These are phyloP conservation scores for Emericellopsis atlantica DNA, from an alignment of 2,329 filamentous ascomycete species.

Conservation along the genomic window DNA sequence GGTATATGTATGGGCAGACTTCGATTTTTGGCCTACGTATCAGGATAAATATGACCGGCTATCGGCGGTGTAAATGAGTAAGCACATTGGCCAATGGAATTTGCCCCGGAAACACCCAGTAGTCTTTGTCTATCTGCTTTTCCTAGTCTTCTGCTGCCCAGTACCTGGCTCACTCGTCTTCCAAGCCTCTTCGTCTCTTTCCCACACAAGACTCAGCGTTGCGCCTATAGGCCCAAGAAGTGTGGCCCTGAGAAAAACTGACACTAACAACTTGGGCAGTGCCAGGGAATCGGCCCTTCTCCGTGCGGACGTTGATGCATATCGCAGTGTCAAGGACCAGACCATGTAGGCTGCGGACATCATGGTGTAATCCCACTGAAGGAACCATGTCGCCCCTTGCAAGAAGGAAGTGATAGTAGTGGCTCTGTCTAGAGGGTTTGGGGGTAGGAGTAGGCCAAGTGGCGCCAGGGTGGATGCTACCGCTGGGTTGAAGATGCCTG, in stretches of 20 bases:
- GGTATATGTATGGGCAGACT: too few species aligned
- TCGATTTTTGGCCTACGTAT: too few species aligned
- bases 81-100: too few species aligned
- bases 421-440: not conserved
- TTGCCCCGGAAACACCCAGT: too few species aligned
- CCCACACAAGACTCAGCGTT: not conserved
- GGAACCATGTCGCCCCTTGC: not conserved
- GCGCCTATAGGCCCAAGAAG: not conserved
- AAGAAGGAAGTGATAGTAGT: not conserved
- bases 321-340: not conserved
- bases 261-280: not conserved
- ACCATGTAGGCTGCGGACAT: not conserved
- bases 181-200: not conserved
- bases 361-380: not conserved
- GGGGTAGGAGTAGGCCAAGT: not conserved
- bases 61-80: too few species aligned
- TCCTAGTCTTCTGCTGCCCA: too few species aligned
- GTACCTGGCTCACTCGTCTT: too few species aligned
- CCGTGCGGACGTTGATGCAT: not conserved
- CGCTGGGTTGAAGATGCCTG: not conserved
- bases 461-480: too few species aligned
- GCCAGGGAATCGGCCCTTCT: not conserved
- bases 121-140: too few species aligned
- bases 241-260: not conserved
- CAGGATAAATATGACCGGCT: too few species aligned